Evolutionary conservation across 306 rosid genomes (phyloP), one percentile per base, ranked within the genome.

Genomic region (Boehmeria nivea): DNA sequence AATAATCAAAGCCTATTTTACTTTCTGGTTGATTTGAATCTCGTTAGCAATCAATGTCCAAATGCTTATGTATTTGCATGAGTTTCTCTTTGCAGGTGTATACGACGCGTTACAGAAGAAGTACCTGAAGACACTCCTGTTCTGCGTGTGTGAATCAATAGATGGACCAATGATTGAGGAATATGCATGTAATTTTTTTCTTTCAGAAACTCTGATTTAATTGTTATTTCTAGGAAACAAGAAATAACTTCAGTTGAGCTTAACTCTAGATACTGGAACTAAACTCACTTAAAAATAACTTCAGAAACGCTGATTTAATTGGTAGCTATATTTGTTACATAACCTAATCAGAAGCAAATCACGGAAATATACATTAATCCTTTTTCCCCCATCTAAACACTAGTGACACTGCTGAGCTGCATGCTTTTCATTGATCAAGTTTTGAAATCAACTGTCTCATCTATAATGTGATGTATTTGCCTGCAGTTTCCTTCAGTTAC

Each of bases 131-230:
- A 80, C 91, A 20, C 98, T 91, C 65, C 65, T 91, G 62, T 84
- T 87, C 67, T 84, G 88, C 25, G 91, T 87, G 61, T 91, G 94
- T 31, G 89, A 87, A 65, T 63, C 85, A 16, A 60, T 80, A 14
- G 98, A 91, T 54, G 98, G 98, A 56, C 91, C 98, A 1, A 87
- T 87, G 94, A 78, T 91, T 68, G 95, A 91, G 89, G 98, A 91
- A 80, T 87, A 91, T 67, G 76, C 95, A 48, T 91, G 95, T 87
- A 78, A 80, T 88, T 20, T 38, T 75, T 8, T 57, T n/a, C n/a
- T 54, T 7, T 8, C 3, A 59, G 39, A 24, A 55, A 34, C 38
- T 51, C 12, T 33, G 34, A 28, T n/a, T n/a, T n/a, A n/a, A n/a
- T n/a, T n/a, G n/a, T n/a, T n/a, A n/a, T n/a, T n/a, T n/a, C n/a